Evolutionary conservation across 176 grass and related monocot species (phyloP).

Genomic region (Pontederia paniculata): DNA sequence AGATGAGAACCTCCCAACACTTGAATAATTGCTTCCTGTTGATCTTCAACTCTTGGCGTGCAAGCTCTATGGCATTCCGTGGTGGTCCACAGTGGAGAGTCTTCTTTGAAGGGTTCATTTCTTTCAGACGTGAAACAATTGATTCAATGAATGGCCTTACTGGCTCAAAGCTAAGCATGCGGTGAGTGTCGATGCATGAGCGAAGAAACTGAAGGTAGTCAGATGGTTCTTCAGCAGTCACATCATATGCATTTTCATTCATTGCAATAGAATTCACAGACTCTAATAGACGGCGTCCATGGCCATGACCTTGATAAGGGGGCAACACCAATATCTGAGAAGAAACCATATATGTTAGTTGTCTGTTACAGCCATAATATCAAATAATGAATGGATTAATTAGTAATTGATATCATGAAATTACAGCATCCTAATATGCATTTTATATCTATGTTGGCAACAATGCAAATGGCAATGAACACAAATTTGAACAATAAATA

Average conservation of each 20-base stretch:
- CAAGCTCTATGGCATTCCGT: constrained; percentile 29
- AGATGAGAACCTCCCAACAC: constrained; percentile 83
- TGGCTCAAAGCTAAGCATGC: constrained; percentile 44
- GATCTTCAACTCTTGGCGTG: constrained; percentile 60
- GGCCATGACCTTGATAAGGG: constrained; percentile 69
- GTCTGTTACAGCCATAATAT: background rate
- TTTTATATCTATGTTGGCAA: no score
- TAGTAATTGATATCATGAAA: no score
- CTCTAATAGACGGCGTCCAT: constrained; percentile 62
- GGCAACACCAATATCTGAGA: constrained; percentile 79
- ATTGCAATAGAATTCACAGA: constrained; percentile 63
- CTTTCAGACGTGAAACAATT: constrained; percentile 44
- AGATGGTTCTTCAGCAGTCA: constrained; percentile 78
- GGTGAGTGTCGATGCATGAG: constrained; percentile 60
- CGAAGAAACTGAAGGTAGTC: constrained; percentile 89
- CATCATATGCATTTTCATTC: constrained; percentile 65
- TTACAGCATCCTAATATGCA: no score
- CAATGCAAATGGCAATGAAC: no score
- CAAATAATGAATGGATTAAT: no score
- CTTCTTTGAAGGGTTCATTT: constrained; percentile 52
- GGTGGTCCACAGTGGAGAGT: constrained; percentile 38
- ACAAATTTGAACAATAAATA: no score
- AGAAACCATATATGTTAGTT: constrained; percentile 7
- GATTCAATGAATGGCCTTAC: constrained; percentile 35
- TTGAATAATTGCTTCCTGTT: constrained; percentile 75